Evolutionary conservation across 768 basidiomycete species (phyloP), one percentile per base, ranked within the genome.

Genomic region (Russula griseocarnosa): DNA sequence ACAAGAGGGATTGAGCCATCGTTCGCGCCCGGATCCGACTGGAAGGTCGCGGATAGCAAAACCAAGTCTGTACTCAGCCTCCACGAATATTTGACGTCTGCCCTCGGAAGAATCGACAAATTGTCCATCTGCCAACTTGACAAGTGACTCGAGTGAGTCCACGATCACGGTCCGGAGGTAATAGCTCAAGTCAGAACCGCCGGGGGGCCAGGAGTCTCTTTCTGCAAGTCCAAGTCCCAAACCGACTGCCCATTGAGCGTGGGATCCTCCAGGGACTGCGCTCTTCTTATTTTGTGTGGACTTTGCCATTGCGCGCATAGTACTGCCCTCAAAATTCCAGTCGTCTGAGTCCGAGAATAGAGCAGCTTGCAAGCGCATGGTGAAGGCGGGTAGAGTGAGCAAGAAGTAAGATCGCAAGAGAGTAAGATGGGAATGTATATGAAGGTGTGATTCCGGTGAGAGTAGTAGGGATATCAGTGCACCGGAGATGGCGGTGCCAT

Each of bases 1-100:
- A 92, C 92, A 83, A 49, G 87, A 78, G 1, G 94, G 92, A 74
- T 93, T 84, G 60, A 91, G 71, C 92, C 94, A 95, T 63, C 82
- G 86, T 65, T 87, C 86, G 40, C 81, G 81, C 16, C 85, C 84
- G 22, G 82, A 79, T 24, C 83, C 88, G 24, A 75, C 78, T 30
- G 83, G 84, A 38, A 92, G 74, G 73, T 92, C 88, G 34, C 86
- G 81, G 59, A 95, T 86, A 5, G 90, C 90, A 71, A 96, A 96
- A 1, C 92, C 93, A 51, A 95, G 75, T 70, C 89, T 80, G 75
- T 79, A 85, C 69, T 86, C 88, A 11, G 87, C 86, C 71, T 90
- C 89, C n/a, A 79, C 77, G 30, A 79, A 66, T 7, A 79, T 72
- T 36, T 51, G 61, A 60, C 30, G 32, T 55, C 53, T 55, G 20